Base-by-base conservation (phyloP, 1,284 basidiomycete genomes). In the Leccinum fallax region DNA sequence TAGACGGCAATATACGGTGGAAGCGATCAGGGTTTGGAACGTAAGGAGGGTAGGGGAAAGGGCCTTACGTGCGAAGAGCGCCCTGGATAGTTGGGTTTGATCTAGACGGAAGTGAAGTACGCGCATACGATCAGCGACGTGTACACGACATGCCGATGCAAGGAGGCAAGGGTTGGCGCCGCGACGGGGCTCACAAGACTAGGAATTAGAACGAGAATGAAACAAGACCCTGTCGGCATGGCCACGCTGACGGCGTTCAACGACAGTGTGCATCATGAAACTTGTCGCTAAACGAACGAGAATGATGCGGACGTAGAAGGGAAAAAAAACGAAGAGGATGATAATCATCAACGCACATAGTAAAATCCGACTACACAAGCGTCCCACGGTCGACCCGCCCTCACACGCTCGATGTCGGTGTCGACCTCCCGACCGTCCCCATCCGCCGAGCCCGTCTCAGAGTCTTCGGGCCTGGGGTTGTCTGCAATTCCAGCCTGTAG, bases 11-110 rank as follows among this genome's bases (percentile, higher is more conserved):
- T 26, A 26, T 26, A 26, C 24, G 24, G 24, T 26, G 24, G 24
- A 26, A 26, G 24, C 24, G 4, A 26, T 26, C 24, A 26, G 24
- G 24, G 24, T 26, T 26, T 26, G 24, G 24, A 26, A 26, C 24
- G 24, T 46, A 46, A 46, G 21, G 11, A 13, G 19, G 43, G 43
- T 38, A 38, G 36, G 36, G 36, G 4, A 21, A 21, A 21, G 43
- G 19, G 19, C 19, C 91, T 80, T 70, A 94, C 92, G 81, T 96
- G 95, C 43, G 93, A 94, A 4, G 92, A 93, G 63, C 95, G 84
- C n/a, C 95, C 94, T 3, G 93, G 93, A 77, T 96, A 95, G 75
- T 95, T 95, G 40, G 93, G 93, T 77, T 95, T 96, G 63, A 95
- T 84, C 84, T 89, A 66, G 62, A 52, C 10, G 32, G 16, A 55